Evolutionary conservation across 208 protist species (phyloP).

Genomic region (Trichomonas vaginalis): DNA sequence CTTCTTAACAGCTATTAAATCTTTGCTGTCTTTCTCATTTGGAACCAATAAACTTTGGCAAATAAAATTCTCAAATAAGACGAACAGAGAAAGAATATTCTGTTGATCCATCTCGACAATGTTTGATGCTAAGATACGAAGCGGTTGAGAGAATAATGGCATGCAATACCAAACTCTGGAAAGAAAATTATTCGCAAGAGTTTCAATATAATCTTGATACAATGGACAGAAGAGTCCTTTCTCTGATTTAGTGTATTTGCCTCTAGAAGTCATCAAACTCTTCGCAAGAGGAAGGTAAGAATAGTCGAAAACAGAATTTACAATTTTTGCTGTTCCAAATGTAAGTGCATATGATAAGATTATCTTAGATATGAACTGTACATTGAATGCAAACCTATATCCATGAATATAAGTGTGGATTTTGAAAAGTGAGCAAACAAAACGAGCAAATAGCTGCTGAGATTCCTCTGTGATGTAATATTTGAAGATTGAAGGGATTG

Average conservation of each 20-base stretch:
- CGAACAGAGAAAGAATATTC: neutral
- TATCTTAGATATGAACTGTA: neutral
- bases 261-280: neutral
- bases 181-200: neutral
- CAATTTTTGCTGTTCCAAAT: neutral
- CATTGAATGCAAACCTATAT: neutral
- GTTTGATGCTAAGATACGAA: neutral
- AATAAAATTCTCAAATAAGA: neutral
- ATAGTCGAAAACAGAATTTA: neutral
- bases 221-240: neutral
- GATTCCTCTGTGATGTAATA: neutral
- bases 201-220: neutral
- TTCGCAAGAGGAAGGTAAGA: neutral
- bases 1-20: neutral
- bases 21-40: neutral
- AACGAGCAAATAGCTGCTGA: neutral
- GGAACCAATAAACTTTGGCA: neutral
- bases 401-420: neutral
- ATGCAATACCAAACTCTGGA: neutral
- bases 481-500: neutral
- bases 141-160: neutral
- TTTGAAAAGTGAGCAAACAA: neutral
- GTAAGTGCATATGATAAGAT: neutral
- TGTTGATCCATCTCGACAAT: neutral
- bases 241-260: neutral